A percentile compares a stretch with the other conserved stretches of the same genome.
phyloP scores from a whole-genome alignment of 345 rosid genomes.

The Moricandia arvensis region DNA sequence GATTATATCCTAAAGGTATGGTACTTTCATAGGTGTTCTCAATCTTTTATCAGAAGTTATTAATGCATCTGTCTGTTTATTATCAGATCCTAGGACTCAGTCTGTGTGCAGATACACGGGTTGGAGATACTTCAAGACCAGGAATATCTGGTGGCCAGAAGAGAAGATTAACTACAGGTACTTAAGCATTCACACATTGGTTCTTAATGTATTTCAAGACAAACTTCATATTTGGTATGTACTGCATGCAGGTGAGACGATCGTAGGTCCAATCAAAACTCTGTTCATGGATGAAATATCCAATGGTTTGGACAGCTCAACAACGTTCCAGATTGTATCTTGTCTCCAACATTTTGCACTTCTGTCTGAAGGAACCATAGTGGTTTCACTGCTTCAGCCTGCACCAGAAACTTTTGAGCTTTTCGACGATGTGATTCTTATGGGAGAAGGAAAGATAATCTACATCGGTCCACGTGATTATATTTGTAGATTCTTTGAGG shows the following conservation, averaged over 20 bases:
- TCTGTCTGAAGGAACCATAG: constrained; percentile 42
- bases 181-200: neutral
- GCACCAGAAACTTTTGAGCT: constrained; percentile 61
- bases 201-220: neutral
- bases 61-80: neutral
- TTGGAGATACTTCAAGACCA: constrained; percentile 41
- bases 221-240: neutral
- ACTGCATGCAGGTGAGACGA: constrained; percentile 62
- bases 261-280: constrained; percentile 54
- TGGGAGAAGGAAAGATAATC: constrained; percentile 54
- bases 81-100: constrained; percentile 47
- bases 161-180: constrained; percentile 49
- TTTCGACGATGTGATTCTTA: constrained; percentile 54
- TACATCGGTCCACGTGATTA: constrained; percentile 50
- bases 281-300: constrained; percentile 64
- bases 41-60: neutral
- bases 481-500: constrained; percentile 48
- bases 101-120: constrained; percentile 39
- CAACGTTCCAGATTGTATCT: constrained; percentile 55
- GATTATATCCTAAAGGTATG: constrained; percentile 45
- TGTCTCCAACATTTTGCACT: constrained; percentile 51
- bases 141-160: constrained; percentile 53
- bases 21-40: neutral
- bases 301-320: constrained; percentile 62
- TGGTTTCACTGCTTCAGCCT: constrained; percentile 67